A percentile compares a stretch with the other conserved stretches of the same genome.
These are phyloP conservation scores for Neurospora africana DNA, from an alignment of 495 filamentous ascomycete species.

Conservation along the genomic window DNA sequence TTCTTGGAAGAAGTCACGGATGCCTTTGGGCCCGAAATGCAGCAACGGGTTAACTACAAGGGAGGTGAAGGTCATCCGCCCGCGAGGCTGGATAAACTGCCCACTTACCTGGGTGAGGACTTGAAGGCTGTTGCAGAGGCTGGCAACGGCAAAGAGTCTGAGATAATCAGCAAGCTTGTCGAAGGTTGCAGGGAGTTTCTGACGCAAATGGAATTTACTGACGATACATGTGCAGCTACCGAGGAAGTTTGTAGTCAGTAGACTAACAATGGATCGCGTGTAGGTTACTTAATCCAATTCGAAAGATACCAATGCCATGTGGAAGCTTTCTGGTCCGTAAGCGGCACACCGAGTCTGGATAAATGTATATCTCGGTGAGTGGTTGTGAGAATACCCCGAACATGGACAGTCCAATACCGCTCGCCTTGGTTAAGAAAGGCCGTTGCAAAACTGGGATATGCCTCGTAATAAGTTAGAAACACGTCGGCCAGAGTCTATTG, in stretches of 20 bases:
- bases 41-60: neutral
- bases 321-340: too few species aligned
- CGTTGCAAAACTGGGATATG: too few species aligned
- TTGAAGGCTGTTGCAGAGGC: neutral
- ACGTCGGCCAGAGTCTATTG: too few species aligned
- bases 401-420: too few species aligned
- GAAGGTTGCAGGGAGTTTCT: neutral
- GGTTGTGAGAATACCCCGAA: too few species aligned
- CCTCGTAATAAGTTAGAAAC: too few species aligned
- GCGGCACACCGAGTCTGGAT: too few species aligned
- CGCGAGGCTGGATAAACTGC: neutral
- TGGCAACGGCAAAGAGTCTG: neutral
- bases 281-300: neutral
- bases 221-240: neutral
- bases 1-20: constrained; percentile 1
- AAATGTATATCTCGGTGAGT: too few species aligned
- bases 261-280: neutral
- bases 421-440: too few species aligned
- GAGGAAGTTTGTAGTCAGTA: neutral
- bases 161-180: neutral
- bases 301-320: too few species aligned
- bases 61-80: neutral
- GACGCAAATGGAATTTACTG: neutral
- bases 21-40: neutral
- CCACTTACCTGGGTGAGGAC: neutral